These are phyloP conservation scores for Atkinsonella texensis DNA, from an alignment of 2,329 filamentous ascomycete species.

Conservation along the genomic window DNA sequence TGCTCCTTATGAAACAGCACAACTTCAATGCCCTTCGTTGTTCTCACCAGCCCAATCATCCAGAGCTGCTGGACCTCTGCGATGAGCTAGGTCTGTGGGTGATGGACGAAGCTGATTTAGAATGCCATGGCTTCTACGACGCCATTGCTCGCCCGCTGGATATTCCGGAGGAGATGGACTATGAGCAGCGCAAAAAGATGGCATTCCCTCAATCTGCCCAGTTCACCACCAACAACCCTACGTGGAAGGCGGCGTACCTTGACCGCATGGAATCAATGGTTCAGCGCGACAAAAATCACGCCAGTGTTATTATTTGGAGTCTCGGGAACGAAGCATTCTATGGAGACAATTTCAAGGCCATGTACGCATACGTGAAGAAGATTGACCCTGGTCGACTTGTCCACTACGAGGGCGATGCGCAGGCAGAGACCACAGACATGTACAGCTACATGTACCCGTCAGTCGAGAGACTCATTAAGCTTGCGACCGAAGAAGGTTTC, in stretches of 20 bases:
- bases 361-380: constrained; percentile 50
- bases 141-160: constrained; percentile 35
- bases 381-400: constrained; percentile 47
- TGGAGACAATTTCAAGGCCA: constrained; percentile 53
- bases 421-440: constrained; percentile 51
- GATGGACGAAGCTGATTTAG: constrained; percentile 38
- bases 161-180: constrained; percentile 43
- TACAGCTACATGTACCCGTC: constrained; percentile 56
- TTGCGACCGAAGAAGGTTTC: constrained; percentile 31
- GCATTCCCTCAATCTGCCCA: constrained; percentile 41
- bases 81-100: constrained; percentile 57
- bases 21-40: constrained; percentile 61
- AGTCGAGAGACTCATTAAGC: constrained; percentile 36
- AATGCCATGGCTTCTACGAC: constrained; percentile 43
- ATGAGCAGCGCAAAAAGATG: constrained; percentile 47
- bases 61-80: constrained; percentile 44
- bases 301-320: constrained; percentile 62
- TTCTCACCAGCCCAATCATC: constrained; percentile 56
- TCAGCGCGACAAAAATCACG: constrained; percentile 57
- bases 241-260: constrained; percentile 52
- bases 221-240: constrained; percentile 48
- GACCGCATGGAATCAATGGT: constrained; percentile 55
- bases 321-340: constrained; percentile 65
- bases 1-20: constrained; percentile 56
- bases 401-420: constrained; percentile 54